phyloP scores from a whole-genome alignment of 192 early-diverging fungal genomes.

The Rhizoclosmatium sp. region DNA sequence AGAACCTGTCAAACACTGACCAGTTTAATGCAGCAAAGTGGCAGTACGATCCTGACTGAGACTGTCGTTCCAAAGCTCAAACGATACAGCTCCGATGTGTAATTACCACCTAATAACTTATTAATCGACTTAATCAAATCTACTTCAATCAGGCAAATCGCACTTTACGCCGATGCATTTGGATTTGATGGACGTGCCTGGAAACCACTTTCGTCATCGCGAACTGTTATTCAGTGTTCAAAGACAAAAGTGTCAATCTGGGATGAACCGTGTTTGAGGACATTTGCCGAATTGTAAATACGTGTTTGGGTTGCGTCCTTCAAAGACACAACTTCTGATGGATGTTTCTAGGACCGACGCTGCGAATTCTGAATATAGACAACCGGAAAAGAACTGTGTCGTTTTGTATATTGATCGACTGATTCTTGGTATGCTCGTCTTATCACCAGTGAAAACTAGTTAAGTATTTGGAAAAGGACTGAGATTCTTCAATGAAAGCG shows the following conservation, averaged over 20 bases:
- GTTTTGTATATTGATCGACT: constrained; percentile 5
- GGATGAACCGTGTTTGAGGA: constrained; percentile 10
- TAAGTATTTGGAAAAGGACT: neutral
- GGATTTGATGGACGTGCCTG: constrained; percentile 7
- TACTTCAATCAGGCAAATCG: constrained; percentile 12
- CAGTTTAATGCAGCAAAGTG: neutral
- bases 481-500: constrained; percentile 17
- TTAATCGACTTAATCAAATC: neutral
- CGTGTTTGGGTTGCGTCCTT: neutral
- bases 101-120: neutral
- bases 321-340: neutral
- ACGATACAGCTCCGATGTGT: neutral
- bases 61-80: constrained; percentile 5
- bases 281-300: constrained; percentile 25
- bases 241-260: neutral
- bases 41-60: neutral
- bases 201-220: constrained; percentile 13
- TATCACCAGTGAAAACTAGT: neutral
- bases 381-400: constrained; percentile 27
- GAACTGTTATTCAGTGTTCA: constrained; percentile 6
- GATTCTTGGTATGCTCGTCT: constrained; percentile 7
- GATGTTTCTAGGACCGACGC: neutral
- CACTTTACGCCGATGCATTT: constrained; percentile 21
- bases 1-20: neutral
- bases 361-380: constrained; percentile 8